phyloP scores from a whole-genome alignment of 2,329 filamentous ascomycete species.

The Botrytis cinerea region DNA sequence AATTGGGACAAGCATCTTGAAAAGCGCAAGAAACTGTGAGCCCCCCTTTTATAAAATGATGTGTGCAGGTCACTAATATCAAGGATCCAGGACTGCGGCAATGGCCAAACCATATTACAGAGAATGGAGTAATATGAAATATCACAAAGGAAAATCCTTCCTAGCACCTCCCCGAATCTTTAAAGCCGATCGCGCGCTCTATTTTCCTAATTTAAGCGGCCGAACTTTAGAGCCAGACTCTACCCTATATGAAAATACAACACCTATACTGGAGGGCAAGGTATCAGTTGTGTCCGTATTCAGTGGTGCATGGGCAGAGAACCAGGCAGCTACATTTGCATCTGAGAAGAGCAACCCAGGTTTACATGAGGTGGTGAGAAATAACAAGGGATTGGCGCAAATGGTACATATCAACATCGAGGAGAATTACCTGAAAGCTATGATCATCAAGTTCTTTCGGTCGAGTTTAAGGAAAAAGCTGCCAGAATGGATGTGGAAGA shows the following conservation, averaged over 20 bases:
- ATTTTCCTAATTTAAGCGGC: slow-evolving; percentile 90
- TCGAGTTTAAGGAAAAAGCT: slow-evolving; percentile 53
- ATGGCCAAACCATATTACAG: slow-evolving; percentile 90
- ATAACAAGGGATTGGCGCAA: slow-evolving; percentile 62
- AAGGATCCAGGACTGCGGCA: slow-evolving; percentile 61
- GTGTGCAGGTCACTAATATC: slow-evolving; percentile 20
- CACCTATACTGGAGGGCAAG: slow-evolving; percentile 69
- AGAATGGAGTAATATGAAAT: slow-evolving; percentile 84
- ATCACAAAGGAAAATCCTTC: slow-evolving; percentile 90
- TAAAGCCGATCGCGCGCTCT: slow-evolving; percentile 77
- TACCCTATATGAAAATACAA: slow-evolving; percentile 63
- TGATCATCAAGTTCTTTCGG: slow-evolving; percentile 59
- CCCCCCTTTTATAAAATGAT: too few relatives aligned
- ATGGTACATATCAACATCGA: slow-evolving; percentile 86
- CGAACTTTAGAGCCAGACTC: slow-evolving; percentile 66
- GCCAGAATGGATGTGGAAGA: slow-evolving; percentile 55
- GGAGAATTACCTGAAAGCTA: slow-evolving; percentile 70
- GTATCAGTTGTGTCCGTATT: slow-evolving; percentile 80
- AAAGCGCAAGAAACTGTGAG: slow-evolving; percentile 72
- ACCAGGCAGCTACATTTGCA: slow-evolving; percentile 74
- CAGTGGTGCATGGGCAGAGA: slow-evolving; percentile 81
- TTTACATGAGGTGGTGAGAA: slow-evolving; percentile 63
- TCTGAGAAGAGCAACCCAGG: slow-evolving; percentile 65
- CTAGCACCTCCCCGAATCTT: slow-evolving; percentile 82
- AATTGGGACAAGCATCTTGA: slow-evolving; percentile 82